Base-by-base conservation (phyloP, 805 yeast species). In the Candida sphagnicola region DNA sequence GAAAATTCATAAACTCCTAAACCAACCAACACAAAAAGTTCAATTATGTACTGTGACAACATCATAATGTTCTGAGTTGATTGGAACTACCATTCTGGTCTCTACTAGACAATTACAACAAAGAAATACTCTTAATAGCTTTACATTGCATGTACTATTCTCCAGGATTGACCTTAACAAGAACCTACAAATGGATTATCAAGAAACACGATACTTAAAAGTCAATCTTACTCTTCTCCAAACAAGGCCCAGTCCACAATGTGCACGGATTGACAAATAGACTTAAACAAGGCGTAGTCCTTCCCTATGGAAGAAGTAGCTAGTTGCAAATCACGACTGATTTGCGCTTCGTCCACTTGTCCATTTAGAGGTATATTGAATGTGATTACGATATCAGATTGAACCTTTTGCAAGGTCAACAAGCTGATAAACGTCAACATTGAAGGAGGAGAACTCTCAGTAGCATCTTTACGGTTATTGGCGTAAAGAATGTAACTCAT, bases 301-400 rank as follows among this genome's bases (percentile, higher is more conserved):
- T 47, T 41, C 8, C 28, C 34, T 2, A 34, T 38, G 4, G 23
- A 18, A 14, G 19, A 17, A 15, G 21, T 15, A 4, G 34, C 24
- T 8, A 32, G 29, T 25, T 18, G 21, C 16, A 21, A 12, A n/a
- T 16, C 21, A 19, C 15, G 15, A 25, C 4, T n/a, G n/a, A n/a
- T 8, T 16, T 29, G 19, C 8, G n/a, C n/a, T n/a, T n/a, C n/a
- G n/a, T n/a, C n/a, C n/a, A n/a, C n/a, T 8, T 8, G 25, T 8
- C 10, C 8, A 21, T 21, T 44, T n/a, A 45, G 39, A 8, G 86
- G 85, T 2, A 80, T 67, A 46, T 82, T 82, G 50, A 75, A 68
- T 3, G 84, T 71, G 11, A 85, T 54, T 29, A 84, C 52, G 3
- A 80, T 65, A 57, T 85, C 95, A 0, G 90, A 80, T 2, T 61